These are phyloP conservation scores for Populus ilicifolia DNA, from an alignment of 345 rosid species.

Conservation along the genomic window DNA sequence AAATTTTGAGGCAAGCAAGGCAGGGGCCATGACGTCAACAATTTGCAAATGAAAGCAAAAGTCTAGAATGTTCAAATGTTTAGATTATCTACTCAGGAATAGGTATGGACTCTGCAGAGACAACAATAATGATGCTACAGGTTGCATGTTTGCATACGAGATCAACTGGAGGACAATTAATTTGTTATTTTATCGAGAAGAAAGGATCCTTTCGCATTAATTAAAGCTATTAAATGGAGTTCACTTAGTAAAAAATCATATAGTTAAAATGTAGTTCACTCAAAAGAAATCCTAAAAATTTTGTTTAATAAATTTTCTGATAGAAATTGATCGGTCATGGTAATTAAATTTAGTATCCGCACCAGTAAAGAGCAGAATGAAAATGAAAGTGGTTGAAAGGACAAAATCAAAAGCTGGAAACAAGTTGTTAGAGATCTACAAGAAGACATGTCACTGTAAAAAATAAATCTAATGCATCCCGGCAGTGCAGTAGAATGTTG, in stretches of 20 bases:
- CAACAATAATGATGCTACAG: neutral
- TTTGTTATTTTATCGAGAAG: neutral
- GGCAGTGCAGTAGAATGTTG: neutral
- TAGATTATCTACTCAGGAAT: too few species aligned
- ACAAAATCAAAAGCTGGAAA: conserved; percentile 1
- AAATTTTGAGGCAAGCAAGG: neutral
- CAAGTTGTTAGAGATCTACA: neutral
- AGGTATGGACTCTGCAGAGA: neutral
- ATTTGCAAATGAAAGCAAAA: neutral
- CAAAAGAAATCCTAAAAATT: neutral
- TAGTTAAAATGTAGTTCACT: neutral
- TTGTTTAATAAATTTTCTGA: neutral
- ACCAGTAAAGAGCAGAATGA: neutral
- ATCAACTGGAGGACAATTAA: neutral
- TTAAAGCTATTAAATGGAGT: neutral
- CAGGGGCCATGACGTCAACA: neutral
- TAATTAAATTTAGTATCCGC: neutral
- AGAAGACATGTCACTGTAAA: conserved; percentile 1
- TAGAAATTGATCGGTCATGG: neutral
- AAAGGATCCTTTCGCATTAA: neutral
- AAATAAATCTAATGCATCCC: neutral
- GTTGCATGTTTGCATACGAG: neutral
- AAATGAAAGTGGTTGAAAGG: neutral
- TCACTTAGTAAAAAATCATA: neutral
- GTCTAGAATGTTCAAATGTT: neutral